Evolutionary conservation across 2,329 filamentous ascomycete species (phyloP).

Genomic region (Thielaviopsis populi): DNA sequence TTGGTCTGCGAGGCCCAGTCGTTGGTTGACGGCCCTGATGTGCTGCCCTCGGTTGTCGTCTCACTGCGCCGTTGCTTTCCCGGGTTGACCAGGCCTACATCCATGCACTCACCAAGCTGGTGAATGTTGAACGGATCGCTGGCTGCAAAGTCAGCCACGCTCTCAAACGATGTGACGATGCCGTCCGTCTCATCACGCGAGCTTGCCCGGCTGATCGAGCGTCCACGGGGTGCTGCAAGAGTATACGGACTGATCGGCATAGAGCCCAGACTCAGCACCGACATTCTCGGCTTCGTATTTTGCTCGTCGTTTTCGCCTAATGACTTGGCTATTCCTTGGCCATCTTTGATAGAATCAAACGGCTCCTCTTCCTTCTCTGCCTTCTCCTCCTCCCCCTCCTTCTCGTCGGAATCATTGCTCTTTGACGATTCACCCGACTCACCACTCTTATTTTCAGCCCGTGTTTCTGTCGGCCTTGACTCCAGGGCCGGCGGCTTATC

Average conservation of each 20-base stretch:
- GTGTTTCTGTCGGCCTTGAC: not conserved
- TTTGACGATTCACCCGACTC: not conserved
- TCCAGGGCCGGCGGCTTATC: not conserved
- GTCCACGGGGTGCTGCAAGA: not conserved
- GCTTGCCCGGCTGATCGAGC: not conserved
- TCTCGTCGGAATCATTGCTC: not conserved
- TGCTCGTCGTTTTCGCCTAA: not conserved
- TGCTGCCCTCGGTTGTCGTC: constrained; percentile 43
- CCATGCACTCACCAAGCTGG: not conserved
- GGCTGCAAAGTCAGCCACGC: constrained; percentile 33
- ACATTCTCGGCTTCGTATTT: not conserved
- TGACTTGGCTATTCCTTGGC: not conserved
- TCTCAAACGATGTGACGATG: constrained; percentile 31
- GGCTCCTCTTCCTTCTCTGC: not conserved
- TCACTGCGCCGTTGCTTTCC: constrained; percentile 44
- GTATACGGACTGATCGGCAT: constrained; percentile 11
- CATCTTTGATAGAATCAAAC: not conserved
- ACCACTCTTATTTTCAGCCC: not conserved
- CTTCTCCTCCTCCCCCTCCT: too few relatives aligned
- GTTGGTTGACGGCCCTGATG: constrained; percentile 36
- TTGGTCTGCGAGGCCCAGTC: constrained; percentile 50
- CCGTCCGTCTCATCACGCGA: constrained; percentile 21
- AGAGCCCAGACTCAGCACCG: not conserved
- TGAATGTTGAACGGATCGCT: constrained; percentile 34
- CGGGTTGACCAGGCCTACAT: constrained; percentile 19